Conservation (phyloP, 2,329 filamentous ascomycete species). For the Sporothrix protearum region DNA sequence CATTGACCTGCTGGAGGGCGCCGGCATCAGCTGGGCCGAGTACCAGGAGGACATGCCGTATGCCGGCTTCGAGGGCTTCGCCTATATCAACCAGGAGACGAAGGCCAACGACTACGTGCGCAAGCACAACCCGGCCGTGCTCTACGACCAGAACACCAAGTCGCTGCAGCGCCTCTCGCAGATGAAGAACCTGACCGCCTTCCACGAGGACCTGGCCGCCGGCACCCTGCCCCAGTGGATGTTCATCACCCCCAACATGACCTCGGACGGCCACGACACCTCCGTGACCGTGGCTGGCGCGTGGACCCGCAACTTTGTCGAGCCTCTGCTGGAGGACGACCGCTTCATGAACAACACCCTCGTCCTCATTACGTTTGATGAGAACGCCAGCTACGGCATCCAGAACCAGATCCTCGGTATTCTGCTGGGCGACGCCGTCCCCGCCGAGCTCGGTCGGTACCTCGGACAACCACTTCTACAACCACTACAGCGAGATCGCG, state of each 20-base stretch:
- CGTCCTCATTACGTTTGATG: conserved; percentile 74
- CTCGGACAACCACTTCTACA: conserved; percentile 66
- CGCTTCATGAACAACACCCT: conserved; percentile 75
- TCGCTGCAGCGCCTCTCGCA: conserved; percentile 58
- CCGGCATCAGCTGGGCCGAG: conserved; percentile 62
- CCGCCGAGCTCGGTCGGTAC: conserved; percentile 61
- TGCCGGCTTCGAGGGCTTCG: conserved; percentile 64
- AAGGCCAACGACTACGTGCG: conserved; percentile 73
- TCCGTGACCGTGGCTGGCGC: conserved; percentile 63
- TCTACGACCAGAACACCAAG: conserved; percentile 62
- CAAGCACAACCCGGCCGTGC: conserved; percentile 70
- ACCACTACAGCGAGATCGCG: conserved; percentile 68
- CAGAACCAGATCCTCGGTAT: conserved; percentile 68
- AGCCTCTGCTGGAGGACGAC: conserved; percentile 63
- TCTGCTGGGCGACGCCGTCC: conserved; percentile 71
- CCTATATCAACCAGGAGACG: conserved; percentile 61
- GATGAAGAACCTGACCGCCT: conserved; percentile 71
- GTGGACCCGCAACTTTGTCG: conserved; percentile 66
- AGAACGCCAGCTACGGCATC: conserved; percentile 64
- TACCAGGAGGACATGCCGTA: conserved; percentile 79
- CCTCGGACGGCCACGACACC: conserved; percentile 71
- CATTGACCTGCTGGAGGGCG: conserved; percentile 64
- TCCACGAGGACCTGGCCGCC: conserved; percentile 62
- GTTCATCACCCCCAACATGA: conserved; percentile 73
- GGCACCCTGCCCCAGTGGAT: conserved; percentile 67